A percentile compares a stretch with the other conserved stretches of the same genome.
These are phyloP conservation scores for Colletotrichum sp. DNA, from an alignment of 2,329 filamentous ascomycete genomes.

Conservation along the genomic window DNA sequence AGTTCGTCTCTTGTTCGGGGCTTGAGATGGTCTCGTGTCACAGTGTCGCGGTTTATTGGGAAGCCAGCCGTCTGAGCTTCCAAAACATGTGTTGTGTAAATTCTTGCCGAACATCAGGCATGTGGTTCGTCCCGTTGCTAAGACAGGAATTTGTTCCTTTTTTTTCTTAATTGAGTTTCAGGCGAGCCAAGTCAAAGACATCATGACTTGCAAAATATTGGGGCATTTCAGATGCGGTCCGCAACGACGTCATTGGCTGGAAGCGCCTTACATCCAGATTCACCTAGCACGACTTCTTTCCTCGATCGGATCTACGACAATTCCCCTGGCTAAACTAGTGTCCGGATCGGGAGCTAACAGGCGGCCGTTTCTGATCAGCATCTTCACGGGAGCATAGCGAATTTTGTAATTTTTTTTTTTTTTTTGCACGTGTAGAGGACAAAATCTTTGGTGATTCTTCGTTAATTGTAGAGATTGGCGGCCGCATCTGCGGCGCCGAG, in stretches of 20 bases:
- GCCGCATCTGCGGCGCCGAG: not conserved
- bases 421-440: not conserved
- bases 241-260: conserved; percentile 19
- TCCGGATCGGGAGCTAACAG: not conserved
- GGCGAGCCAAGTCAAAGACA: conserved; percentile 18
- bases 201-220: conserved; percentile 19
- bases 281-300: not conserved
- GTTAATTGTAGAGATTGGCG: not conserved
- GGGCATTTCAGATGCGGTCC: not conserved
- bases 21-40: not conserved
- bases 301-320: not conserved
- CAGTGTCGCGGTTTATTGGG: not conserved
- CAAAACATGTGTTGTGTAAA: not conserved
- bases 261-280: not conserved
- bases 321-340: not conserved
- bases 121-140: not conserved
- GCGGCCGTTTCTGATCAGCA: not conserved
- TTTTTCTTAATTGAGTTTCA: not conserved
- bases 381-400: not conserved
- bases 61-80: not conserved
- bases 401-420: too few species aligned
- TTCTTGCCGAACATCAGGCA: not conserved
- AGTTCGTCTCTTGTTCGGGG: not conserved
- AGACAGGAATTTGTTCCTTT: not conserved
- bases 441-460: not conserved